Base-by-base conservation (phyloP, 176 grass and related monocot genomes). In the Eragrostis curvula region DNA sequence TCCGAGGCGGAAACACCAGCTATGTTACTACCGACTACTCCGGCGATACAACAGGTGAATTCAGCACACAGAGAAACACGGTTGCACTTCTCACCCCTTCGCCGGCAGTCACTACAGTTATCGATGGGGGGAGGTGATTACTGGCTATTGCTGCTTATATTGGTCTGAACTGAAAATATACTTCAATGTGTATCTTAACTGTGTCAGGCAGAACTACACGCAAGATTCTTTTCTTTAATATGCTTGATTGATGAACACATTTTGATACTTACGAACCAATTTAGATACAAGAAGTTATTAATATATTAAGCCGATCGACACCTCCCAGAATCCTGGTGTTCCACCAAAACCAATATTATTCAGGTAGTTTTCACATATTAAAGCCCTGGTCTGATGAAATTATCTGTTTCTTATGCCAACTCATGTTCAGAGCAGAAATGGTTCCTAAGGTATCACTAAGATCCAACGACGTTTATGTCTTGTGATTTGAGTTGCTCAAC, bases 1-100 rank as follows among this genome's bases (percentile, higher is more conserved):
- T 70, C 36, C 70, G 83, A 25, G 88, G 89, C 6, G 17, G 81
- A 7, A 84, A 81, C n/a, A 76, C 52, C 73, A 52, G 90, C 84
- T 58, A 81, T 44, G 4, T 65, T 25, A 7, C 68, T 47, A 20
- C 32, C 14, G 30, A 65, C 49, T 81, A 59, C 60, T 75, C 77
- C 0, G 20, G 62, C 0, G 62, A 79, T 20, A 79, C 77, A 2
- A 79, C 64, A 0, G 48, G 48, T 0, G 78, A 80, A 32, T 68
- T 68, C 47, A 80, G 63, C 28, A 3, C 0, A 44, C 60, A 66
- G 60, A 65, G 60, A 60, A 27, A 66, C 1, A 1, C 3, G 9
- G 29, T 64, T 20, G 59, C 20, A 46, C 77, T 61, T 24, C 77
- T 24, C 45, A 79, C 44, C 7, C 77, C 77, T 1, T 79, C 77